phyloP scores from a whole-genome alignment of 1,139 yeast genomes.

The Magnusiomyces paraingens region DNA sequence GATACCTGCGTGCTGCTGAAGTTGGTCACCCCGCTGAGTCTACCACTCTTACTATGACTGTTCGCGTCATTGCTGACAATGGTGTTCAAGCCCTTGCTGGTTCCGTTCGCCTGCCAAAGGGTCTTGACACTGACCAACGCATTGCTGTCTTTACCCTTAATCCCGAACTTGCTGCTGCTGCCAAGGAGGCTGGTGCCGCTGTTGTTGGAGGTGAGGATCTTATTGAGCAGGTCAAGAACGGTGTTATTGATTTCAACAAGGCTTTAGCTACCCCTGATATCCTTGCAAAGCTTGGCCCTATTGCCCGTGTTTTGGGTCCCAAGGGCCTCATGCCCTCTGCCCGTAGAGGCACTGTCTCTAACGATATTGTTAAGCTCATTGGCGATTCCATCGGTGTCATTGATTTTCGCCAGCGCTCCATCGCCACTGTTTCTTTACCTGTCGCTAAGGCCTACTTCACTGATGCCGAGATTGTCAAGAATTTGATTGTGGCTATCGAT shows the following conservation, averaged over 20 bases:
- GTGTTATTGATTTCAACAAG: constrained; percentile 62
- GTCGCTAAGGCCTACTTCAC: constrained; percentile 63
- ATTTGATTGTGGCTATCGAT: constrained; percentile 62
- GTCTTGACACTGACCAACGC: constrained; percentile 53
- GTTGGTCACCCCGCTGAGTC: constrained; percentile 71
- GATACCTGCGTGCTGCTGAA: constrained; percentile 80
- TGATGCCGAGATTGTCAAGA: constrained; percentile 67
- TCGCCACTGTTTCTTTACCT: constrained; percentile 47
- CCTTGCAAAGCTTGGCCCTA: constrained; percentile 49
- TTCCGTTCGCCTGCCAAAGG: constrained; percentile 67
- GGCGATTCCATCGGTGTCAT: constrained; percentile 55
- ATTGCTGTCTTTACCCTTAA: constrained; percentile 64
- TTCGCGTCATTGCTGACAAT: constrained; percentile 66
- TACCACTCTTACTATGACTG: constrained; percentile 61
- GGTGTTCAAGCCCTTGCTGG: constrained; percentile 77
- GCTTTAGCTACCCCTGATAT: constrained; percentile 85
- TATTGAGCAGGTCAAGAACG: constrained; percentile 54
- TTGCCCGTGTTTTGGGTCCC: constrained; percentile 82
- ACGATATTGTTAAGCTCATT: constrained; percentile 52
- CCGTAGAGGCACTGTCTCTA: constrained; percentile 81
- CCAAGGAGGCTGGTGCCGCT: constrained; percentile 53
- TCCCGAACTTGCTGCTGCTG: constrained; percentile 45
- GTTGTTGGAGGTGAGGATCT: constrained; percentile 68
- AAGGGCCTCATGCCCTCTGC: constrained; percentile 82
- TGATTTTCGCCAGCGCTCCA: constrained; percentile 60